A percentile compares a stretch with the other conserved stretches of the same genome.
Conservation (phyloP, 106 monocot species). For the Phalaenopsis aphrodite region DNA sequence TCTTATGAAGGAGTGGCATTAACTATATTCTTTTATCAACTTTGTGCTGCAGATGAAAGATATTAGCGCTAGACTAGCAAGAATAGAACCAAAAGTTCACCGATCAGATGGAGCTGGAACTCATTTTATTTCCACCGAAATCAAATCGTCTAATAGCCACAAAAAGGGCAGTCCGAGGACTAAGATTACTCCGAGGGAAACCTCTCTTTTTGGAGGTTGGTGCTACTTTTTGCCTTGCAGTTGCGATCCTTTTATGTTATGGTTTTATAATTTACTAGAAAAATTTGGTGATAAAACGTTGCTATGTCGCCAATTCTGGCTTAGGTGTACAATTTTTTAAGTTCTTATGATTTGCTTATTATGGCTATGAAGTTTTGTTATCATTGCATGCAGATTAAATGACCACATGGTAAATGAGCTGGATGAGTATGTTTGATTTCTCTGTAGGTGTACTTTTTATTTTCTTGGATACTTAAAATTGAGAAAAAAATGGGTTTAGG, state of each 20-base stretch:
- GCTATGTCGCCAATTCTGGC: not conserved
- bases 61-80: constrained; percentile 73
- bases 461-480: too few relatives aligned
- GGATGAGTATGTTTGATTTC: too few relatives aligned
- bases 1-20: too few relatives aligned
- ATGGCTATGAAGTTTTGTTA: too few relatives aligned
- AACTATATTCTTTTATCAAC: too few relatives aligned
- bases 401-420: too few relatives aligned
- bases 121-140: constrained; percentile 40
- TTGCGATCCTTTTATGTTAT: not conserved
- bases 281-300: not conserved
- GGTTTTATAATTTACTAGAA: not conserved
- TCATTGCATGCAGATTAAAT: too few relatives aligned
- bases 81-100: constrained; percentile 62
- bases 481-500: too few relatives aligned
- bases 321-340: not conserved
- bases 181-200: constrained; percentile 61
- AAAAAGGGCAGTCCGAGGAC: constrained; percentile 81
- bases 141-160: constrained; percentile 46
- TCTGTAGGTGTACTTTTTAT: too few relatives aligned
- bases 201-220: constrained; percentile 59
- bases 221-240: not conserved
- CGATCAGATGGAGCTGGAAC: constrained; percentile 34
- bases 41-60: constrained; percentile 70
- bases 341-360: not conserved